Base-by-base conservation (phyloP, 164 flowering plant genomes). In the Vitis rotundifolia region DNA sequence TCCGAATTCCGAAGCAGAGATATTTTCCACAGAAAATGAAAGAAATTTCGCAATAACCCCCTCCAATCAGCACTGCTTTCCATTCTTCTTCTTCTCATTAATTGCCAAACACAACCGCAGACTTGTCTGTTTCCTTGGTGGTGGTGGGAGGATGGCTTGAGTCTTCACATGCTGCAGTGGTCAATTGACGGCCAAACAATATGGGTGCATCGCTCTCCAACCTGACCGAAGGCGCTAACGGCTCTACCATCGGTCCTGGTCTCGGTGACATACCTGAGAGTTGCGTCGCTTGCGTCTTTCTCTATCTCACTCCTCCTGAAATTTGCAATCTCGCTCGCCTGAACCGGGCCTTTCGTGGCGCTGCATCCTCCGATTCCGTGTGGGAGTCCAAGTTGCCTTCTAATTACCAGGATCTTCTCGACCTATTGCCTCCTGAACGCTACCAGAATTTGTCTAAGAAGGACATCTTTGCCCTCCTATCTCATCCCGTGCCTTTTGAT, bases 231-330 rank as follows among this genome's bases (percentile, higher is more conserved):
- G 89, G 88, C 3, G 68, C 71, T 10, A 80, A 76, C 58, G 88
- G 87, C 14, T 74, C 77, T 61, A 49, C 75, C 11, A 63, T 59
- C 22, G 86, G 89, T 14, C 94, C 97, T 49, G 89, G 99, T 8
- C 86, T 96, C 3, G 99, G 99, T 4, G 99, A 96, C 73, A 93
- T 96, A 71, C 98, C 99, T 59, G 98, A 96, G 82, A 92, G 85
- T 78, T 96, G 98, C 81, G 94, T 96, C 15, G 99, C 99, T 0
- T 86, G 91, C 74, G 99, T 96, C 3, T 90, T 93, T 63, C 69
- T 83, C 69, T 82, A 90, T 74, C 79, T 96, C 49, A 89, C 95
- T 3, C 98, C 99, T 54, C 98, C 99, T n/a, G 99, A 96, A 89
- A 96, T 96, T 57, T 96, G 99, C 80, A 93, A 92, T 69, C 79